Evolutionary conservation across 2,329 filamentous ascomycete species (phyloP), one percentile per base, ranked within the genome.

Genomic region (Mycogone perniciosa): DNA sequence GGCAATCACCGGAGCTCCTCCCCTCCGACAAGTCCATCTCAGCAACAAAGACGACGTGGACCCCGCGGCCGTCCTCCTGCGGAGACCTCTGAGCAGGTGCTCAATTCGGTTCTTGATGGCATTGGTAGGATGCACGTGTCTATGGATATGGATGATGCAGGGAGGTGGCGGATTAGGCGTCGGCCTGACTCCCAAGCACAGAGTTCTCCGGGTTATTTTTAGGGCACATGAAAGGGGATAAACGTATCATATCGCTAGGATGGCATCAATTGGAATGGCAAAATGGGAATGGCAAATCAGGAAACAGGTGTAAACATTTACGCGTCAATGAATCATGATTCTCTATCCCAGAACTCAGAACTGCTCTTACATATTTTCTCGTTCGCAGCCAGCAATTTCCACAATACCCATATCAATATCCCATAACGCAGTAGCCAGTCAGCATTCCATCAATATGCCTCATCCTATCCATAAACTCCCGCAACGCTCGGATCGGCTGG

Each of bases 131-230:
- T 68, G 41, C 54, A 63, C 31, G 60, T 74, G 8, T 57, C 59
- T 13, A 71, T 74, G 65, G 53, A 54, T 31, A 59, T 63, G 56
- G 68, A 74, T 43, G 60, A 67, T 10, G 65, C 62, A 8, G 71
- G 71, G 3, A 63, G 72, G 38, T 74, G 71, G 71, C 65, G 72
- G 54, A 70, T 74, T 46, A 60, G 56, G 35, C 57, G 62, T 27
- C 38, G 55, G 30, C 50, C 51, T 40, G 49, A 55, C 2, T 51
- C 20, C 20, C 20, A 20, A 20, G 20, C 20, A 20, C 20, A 20
- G 20, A 20, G 20, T 3, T 20, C 50, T 47, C 48, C 46, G 61
- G 62, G 60, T 43, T 57, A 48, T 44, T 20, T 46, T 47, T 51
- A 40, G 40, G 26, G 46, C 13, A 4, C 31, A 29, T 6, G 44